Percentiles rank a stretch among this genome's conserved stretches.
phyloP scores from a whole-genome alignment of 2,329 filamentous ascomycete species.

The Hymenoscyphus occultus region DNA sequence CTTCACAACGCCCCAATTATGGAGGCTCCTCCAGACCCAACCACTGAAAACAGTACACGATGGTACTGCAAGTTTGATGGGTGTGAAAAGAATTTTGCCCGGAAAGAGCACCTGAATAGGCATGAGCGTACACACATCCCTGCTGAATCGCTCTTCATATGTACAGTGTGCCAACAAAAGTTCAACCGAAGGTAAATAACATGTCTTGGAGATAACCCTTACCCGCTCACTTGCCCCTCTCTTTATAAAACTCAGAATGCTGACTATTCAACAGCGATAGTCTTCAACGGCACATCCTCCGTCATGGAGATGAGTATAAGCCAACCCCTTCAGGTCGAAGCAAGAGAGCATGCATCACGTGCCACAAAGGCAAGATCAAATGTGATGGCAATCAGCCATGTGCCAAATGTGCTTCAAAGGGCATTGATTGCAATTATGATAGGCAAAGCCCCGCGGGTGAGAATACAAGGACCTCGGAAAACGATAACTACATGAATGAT shows the following conservation, averaged over 20 bases:
- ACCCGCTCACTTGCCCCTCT: neutral
- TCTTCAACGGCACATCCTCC: slow-evolving; percentile 29
- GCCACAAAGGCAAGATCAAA: slow-evolving; percentile 46
- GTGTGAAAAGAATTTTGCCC: slow-evolving; percentile 28
- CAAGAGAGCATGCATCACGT: slow-evolving; percentile 43
- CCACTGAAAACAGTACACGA: slow-evolving; percentile 3
- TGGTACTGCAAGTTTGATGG: slow-evolving; percentile 21
- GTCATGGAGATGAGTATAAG: slow-evolving; percentile 29
- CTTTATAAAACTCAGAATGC: neutral
- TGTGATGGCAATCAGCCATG: slow-evolving; percentile 43
- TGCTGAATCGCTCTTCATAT: slow-evolving; percentile 19
- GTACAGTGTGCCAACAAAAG: slow-evolving; percentile 25
- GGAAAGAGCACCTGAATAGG: slow-evolving; percentile 32
- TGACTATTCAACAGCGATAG: slow-evolving; percentile 25
- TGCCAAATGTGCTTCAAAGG: slow-evolving; percentile 41
- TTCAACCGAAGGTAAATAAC: slow-evolving; percentile 31
- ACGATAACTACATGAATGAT: neutral
- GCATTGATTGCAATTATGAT: slow-evolving; percentile 40
- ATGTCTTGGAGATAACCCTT: neutral
- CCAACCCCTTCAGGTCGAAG: slow-evolving; percentile 32
- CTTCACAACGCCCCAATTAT: neutral
- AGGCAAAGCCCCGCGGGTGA: slow-evolving; percentile 4
- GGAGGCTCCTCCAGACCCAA: neutral
- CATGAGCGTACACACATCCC: slow-evolving; percentile 27
- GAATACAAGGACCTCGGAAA: neutral